Base-by-base conservation (phyloP, 352 stramenopile species). In the Globisporangium splendens region DNA sequence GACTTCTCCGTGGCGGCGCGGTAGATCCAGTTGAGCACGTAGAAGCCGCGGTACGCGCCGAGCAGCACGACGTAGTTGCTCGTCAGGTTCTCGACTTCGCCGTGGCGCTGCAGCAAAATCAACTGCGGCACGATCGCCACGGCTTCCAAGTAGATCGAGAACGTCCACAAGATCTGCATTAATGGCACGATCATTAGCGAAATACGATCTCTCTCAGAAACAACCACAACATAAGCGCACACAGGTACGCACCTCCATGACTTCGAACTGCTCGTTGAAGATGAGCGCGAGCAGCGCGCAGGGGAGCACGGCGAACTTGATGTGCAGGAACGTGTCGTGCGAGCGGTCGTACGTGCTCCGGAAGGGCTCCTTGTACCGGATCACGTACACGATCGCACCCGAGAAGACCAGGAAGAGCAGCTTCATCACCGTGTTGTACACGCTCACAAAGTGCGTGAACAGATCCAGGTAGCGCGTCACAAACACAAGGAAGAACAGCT, bases 11-110 rank as follows among this genome's bases (percentile, higher is more conserved):
- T 96, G 46, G 97, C 94, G 13, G 95, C 93, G 46, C 97, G 87
- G 62, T 98, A 99, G 62, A 99, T 96, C 98, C 98, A 99, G 79
- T 99, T 99, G 22, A 99, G 71, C 65, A 99, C 97, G 80, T 99
- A 99, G 54, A 98, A 94, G 18, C 82, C 94, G 50, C 98, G 91
- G 74, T 99, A 99, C 48, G 90, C 80, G 53, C 97, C 97, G 54
- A 99, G 96, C 64, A 99, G 91, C 66, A 99, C 98, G 51, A 99
- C 96, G 74, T 99, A 99, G 76, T 99, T 98, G 50, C 95, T 91
- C 48, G 97, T 99, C 58, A 99, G 86, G 79, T 99, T 99, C 76
- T 99, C 97, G 8, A 99, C 95, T 75, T 99, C 97, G 50, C 95
- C 86, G 62, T 98, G 98, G 38, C 97, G 91, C 78, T 99, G 97